phyloP scores from a whole-genome alignment of 2,329 filamentous ascomycete genomes.

The Rhynchosporium agropyri region DNA sequence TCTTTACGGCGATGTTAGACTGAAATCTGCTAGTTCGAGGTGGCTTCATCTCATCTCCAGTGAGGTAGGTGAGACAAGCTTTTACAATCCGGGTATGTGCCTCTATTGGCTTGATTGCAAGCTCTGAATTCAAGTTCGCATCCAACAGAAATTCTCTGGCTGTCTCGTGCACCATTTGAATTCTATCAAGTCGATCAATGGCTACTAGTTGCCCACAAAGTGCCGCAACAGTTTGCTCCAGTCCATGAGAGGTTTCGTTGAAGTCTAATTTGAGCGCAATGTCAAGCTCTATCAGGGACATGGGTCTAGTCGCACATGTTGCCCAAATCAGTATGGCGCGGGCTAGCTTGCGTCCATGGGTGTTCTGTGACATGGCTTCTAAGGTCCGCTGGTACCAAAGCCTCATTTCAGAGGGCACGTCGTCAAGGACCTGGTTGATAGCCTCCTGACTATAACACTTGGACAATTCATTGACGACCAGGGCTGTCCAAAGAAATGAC shows the following conservation, averaged over 20 bases:
- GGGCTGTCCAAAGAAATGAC: constrained; percentile 43
- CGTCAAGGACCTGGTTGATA: constrained; percentile 38
- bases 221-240: constrained; percentile 34
- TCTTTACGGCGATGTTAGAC: background rate
- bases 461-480: constrained; percentile 42
- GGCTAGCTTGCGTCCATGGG: constrained; percentile 37
- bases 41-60: constrained; percentile 31
- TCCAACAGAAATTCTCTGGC: constrained; percentile 40
- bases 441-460: constrained; percentile 35
- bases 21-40: constrained; percentile 15
- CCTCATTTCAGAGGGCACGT: constrained; percentile 41
- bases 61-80: constrained; percentile 37
- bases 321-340: constrained; percentile 40
- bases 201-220: constrained; percentile 42
- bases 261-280: constrained; percentile 40
- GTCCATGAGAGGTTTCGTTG: constrained; percentile 31
- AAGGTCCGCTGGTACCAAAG: constrained; percentile 39
- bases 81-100: constrained; percentile 37
- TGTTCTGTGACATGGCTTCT: constrained; percentile 22
- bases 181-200: constrained; percentile 31
- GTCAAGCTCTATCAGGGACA: constrained; percentile 39
- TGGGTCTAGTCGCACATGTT: constrained; percentile 31
- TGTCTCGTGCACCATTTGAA: constrained; percentile 41
- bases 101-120: constrained; percentile 30
- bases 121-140: constrained; percentile 23